Percentiles rank a stretch among this genome's conserved stretches.
These are phyloP conservation scores for Dryas drummondii DNA, from an alignment of 306 rosid genomes.

Conservation along the genomic window DNA sequence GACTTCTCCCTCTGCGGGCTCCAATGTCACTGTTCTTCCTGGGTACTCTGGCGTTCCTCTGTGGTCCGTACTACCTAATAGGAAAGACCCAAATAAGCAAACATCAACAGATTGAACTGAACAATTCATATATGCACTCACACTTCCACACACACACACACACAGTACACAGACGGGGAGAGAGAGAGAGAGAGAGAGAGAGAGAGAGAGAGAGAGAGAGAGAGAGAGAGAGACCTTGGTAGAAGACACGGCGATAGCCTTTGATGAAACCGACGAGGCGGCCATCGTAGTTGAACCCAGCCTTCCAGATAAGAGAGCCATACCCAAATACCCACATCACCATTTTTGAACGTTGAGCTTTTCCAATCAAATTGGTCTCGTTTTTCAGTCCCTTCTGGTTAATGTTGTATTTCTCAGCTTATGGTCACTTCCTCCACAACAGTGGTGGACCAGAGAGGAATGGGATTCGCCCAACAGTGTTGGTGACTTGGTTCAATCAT, in stretches of 20 bases:
- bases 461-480: neutral
- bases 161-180: no score
- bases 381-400: no score
- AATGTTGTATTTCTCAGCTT: no score
- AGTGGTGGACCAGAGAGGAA: neutral
- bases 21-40: slow-evolving; percentile 91
- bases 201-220: neutral
- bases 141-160: neutral
- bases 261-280: slow-evolving; percentile 73
- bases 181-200: no score
- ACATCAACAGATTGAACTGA: neutral
- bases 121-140: neutral
- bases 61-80: slow-evolving; percentile 86
- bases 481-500: neutral
- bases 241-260: slow-evolving; percentile 89
- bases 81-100: slow-evolving; percentile 29
- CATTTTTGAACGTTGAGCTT: slow-evolving; percentile 26
- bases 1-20: slow-evolving; percentile 75
- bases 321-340: slow-evolving; percentile 93
- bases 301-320: slow-evolving; percentile 77
- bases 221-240: slow-evolving; percentile 56
- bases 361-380: neutral
- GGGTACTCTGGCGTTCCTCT: slow-evolving; percentile 87
- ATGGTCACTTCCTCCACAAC: neutral
- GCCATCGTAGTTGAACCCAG: slow-evolving; percentile 71